A percentile compares a stretch with the other conserved stretches of the same genome.
Conservation (phyloP, 305 asterid genomes). For the Fraxinus platypoda region DNA sequence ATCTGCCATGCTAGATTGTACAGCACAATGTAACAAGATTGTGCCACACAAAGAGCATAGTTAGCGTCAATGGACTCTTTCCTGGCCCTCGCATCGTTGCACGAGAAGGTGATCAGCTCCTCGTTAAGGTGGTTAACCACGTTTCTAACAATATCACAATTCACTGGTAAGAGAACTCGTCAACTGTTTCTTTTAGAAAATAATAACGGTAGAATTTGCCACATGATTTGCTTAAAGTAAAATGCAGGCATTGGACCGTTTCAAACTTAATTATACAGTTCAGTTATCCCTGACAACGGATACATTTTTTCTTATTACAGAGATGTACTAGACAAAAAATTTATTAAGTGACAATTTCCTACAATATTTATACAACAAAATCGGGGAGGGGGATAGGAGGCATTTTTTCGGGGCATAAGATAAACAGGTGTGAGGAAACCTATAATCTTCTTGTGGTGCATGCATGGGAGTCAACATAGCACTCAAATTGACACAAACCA, state of each 20-base stretch:
- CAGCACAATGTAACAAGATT: slow-evolving; percentile 53
- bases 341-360: not conserved
- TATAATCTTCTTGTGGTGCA: not conserved
- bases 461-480: not conserved
- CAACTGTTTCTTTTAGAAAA: not conserved
- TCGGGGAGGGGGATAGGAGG: not conserved
- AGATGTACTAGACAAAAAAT: not conserved
- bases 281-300: not conserved
- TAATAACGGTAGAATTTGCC: not conserved
- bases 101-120: slow-evolving; percentile 55
- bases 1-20: slow-evolving; percentile 39
- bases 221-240: not conserved
- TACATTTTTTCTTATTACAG: not conserved
- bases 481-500: not conserved
- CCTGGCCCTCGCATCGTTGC: slow-evolving; percentile 61
- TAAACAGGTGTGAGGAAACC: not conserved
- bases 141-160: slow-evolving; percentile 49
- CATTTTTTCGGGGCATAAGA: not conserved
- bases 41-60: slow-evolving; percentile 54
- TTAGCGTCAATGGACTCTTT: slow-evolving; percentile 50
- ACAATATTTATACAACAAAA: not conserved
- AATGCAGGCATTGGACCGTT: not conserved
- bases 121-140: slow-evolving; percentile 48
- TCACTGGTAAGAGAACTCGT: slow-evolving; percentile 51
- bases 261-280: not conserved